Evolutionary conservation across 768 basidiomycete genomes (phyloP).

Genomic region (Paxillus involutus): DNA sequence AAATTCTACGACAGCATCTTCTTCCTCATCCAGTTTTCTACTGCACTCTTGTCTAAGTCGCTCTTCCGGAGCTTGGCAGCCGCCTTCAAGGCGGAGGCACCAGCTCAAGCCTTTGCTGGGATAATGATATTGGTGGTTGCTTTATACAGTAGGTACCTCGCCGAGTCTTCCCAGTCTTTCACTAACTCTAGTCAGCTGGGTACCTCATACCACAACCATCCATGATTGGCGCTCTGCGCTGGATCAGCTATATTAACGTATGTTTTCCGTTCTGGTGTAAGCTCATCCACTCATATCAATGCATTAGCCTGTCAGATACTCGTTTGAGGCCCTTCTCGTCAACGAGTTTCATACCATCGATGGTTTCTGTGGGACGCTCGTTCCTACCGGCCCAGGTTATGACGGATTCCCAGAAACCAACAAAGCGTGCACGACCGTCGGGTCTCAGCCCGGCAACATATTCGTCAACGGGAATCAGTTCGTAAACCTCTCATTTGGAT

Average conservation of each 20-base stretch:
- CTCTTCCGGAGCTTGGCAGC: conserved; percentile 74
- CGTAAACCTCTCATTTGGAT: conserved; percentile 42
- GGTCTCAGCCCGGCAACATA: conserved; percentile 59
- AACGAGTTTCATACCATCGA: conserved; percentile 81
- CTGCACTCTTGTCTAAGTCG: conserved; percentile 67
- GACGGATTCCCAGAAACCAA: conserved; percentile 53
- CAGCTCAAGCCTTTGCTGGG: conserved; percentile 62
- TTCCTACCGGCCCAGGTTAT: conserved; percentile 65
- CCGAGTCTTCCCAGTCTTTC: neutral
- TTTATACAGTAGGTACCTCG: conserved; percentile 38
- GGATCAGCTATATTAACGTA: conserved; percentile 67
- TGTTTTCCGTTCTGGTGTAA: conserved; percentile 34
- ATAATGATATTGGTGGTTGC: conserved; percentile 51
- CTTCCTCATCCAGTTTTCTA: conserved; percentile 55
- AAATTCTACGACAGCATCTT: conserved; percentile 42
- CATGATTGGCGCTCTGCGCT: conserved; percentile 69
- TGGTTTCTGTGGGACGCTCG: conserved; percentile 57
- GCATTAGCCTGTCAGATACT: conserved; percentile 51
- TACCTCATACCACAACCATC: conserved; percentile 59
- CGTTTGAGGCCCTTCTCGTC: conserved; percentile 69
- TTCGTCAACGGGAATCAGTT: conserved; percentile 63
- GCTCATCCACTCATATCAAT: neutral
- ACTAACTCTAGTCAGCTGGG: conserved; percentile 31
- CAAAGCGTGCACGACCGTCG: conserved; percentile 76
- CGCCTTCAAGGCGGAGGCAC: conserved; percentile 54